Base-by-base conservation (phyloP, 78 protist genomes). In the Dictyostelium citrinum region DNA sequence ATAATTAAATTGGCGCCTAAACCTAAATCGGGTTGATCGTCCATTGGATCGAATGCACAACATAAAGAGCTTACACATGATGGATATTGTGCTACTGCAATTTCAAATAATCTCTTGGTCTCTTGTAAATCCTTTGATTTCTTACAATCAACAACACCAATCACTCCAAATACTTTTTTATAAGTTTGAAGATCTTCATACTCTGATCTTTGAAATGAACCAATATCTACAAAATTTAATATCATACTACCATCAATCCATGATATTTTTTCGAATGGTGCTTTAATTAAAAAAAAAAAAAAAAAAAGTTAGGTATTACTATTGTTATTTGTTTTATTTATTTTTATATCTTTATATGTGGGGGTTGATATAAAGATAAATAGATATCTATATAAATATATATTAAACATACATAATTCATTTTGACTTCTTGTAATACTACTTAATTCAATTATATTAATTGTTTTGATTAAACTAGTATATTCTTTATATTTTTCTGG, bases 201-300 rank as follows among this genome's bases (percentile, higher is more conserved):
- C 71, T 88, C 93, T 27, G 64, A 35, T 67, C 51, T 58, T 33
- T 10, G 45, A 51, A 71, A 24, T 22, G 46, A 35, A 6, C 22
- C 49, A 1, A 46, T 0, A 35, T 58, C 74, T 2, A 78, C 45
- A 46, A 78, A 88, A 49, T 88, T 88, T 41, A 88, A 68, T 46
- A 88, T 41, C 85, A 88, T 78, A 67, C 71, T 81, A n/a, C 93
- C 93, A 88, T 88, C 93, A 27, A 88, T 17, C 93, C 93, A 88
- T 77, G 76, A 77, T 22, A 88, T 88, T 83, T 88, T 88, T 78
- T 88, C 93, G 17, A 88, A 46, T 72, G 83, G 79, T 27, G 79
- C 93, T 86, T 31, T 55, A 1, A 1, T 24, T 45, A 41, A 3
- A 33, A 39, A 11, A 43, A 58, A 55, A 20, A 41, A 41, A 67